A percentile compares a stretch with the other conserved stretches of the same genome.
These are phyloP conservation scores for Dothiorella sarmentorum DNA, from an alignment of 2,329 filamentous ascomycete genomes.

Conservation along the genomic window DNA sequence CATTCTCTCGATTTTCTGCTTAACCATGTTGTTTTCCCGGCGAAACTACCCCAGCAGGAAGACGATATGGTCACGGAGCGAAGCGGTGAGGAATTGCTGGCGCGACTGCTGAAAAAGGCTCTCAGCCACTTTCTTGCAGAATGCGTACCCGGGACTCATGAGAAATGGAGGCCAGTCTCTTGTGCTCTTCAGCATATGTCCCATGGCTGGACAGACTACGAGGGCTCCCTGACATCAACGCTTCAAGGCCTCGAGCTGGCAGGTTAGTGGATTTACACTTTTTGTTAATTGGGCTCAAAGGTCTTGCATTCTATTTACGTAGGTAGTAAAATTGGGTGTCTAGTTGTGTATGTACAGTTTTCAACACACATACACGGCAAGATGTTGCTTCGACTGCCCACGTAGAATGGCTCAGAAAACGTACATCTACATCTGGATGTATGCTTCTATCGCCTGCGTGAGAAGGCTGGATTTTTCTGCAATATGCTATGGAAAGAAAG, in stretches of 20 bases:
- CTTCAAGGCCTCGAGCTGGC: not conserved
- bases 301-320: too few species aligned
- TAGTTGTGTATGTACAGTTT: too few species aligned
- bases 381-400: too few species aligned
- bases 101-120: not conserved
- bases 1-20: conserved; percentile 34
- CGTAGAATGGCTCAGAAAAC: too few species aligned
- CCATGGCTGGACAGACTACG: not conserved
- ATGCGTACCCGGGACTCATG: not conserved
- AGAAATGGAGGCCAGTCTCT: not conserved
- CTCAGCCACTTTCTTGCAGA: not conserved
- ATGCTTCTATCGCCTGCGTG: too few species aligned
- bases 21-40: conserved; percentile 50
- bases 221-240: not conserved
- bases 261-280: not conserved
- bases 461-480: too few species aligned
- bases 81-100: not conserved
- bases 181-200: not conserved
- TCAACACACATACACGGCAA: too few species aligned
- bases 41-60: conserved; percentile 43
- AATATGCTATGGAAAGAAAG: too few species aligned
- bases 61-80: conserved; percentile 22
- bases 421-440: too few species aligned
- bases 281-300: too few species aligned
- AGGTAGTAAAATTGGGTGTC: too few species aligned